Conservation (phyloP, 176 grass and related monocot genomes). For the Oryza meyeriana region DNA sequence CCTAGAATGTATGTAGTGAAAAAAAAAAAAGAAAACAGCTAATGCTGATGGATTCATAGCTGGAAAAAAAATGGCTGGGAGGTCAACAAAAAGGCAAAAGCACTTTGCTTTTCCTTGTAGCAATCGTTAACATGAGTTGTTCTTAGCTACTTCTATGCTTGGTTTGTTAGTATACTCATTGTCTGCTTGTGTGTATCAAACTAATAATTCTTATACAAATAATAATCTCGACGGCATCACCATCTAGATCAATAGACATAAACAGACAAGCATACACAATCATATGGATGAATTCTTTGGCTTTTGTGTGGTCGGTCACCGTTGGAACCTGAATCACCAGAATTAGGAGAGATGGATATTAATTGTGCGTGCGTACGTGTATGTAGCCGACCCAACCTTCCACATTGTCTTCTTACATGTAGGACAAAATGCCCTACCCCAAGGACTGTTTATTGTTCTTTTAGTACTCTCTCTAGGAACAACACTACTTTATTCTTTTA, state of each 20-base stretch:
- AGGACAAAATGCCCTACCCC: not conserved
- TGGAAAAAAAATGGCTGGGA: not conserved
- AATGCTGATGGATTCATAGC: not conserved
- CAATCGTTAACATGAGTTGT: not conserved
- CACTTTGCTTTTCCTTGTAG: not conserved
- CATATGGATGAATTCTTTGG: not conserved
- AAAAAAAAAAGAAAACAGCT: not conserved
- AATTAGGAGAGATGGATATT: slow-evolving; percentile 1
- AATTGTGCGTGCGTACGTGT: not conserved
- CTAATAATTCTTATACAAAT: too few species aligned
- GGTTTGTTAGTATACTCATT: not conserved
- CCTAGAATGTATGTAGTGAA: not conserved
- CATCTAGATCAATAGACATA: not conserved
- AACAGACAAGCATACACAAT: not conserved
- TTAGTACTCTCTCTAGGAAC: not conserved
- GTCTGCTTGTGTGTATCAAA: not conserved
- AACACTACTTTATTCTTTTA: not conserved
- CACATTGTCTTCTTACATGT: slow-evolving; percentile 12
- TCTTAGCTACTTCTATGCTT: not conserved
- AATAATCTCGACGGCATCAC: not conserved
- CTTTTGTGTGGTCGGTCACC: not conserved
- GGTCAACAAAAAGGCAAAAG: not conserved
- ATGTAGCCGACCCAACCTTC: slow-evolving; percentile 1
- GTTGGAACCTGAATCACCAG: slow-evolving; percentile 13
- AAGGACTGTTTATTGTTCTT: not conserved